Evolutionary conservation across 2,329 filamentous ascomycete species (phyloP), one percentile per base, ranked within the genome.

Genomic region (Arachnopeziza araneosa): DNA sequence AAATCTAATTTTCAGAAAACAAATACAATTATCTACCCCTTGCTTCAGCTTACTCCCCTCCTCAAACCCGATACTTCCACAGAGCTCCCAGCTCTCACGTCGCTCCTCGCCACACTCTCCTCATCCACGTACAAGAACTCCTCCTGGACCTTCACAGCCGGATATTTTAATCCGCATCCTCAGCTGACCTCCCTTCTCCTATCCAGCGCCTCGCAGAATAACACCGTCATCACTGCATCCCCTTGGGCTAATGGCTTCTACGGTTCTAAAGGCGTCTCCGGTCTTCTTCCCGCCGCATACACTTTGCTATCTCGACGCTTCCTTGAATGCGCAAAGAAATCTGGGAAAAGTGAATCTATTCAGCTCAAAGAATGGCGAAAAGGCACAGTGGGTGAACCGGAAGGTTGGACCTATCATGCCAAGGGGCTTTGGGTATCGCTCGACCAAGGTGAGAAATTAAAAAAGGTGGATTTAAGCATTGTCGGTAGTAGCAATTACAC

Each of bases 191-290:
- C 87, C 49, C 83, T 96, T 0, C 80, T 99, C 0, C 85, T 99
- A 32, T 79, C 82, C 7, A 92, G 91, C 0, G 83, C 86, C 1
- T 89, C 87, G 0, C 75, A 77, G 1, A 80, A 80, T 50, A 95
- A 91, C 62, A 93, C 89, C 0, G 90, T 99, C 23, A 88, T 99
- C 58, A 97, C 95, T 0, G 95, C 95, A 1, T 92, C 91, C 0
- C 95, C 93, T 0, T 87, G 91, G 75, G 95, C 95, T 0, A 99
- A 99, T 74, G 95, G 95, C 7, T 99, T 99, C 75, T 99, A 91
- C 76, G 85, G 88, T 56, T 96, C 91, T 6, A 85, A 86, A 32
- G 95, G 95, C 26, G 84, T 98, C 0, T 96, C 91, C 1, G 93
- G 93, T 2, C 88, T 98, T 77, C 79, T 99, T 0, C 95, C 95